Evolutionary conservation across 441 rosid species (phyloP), one percentile per base, ranked within the genome.

Genomic region (Adansonia gregorii): DNA sequence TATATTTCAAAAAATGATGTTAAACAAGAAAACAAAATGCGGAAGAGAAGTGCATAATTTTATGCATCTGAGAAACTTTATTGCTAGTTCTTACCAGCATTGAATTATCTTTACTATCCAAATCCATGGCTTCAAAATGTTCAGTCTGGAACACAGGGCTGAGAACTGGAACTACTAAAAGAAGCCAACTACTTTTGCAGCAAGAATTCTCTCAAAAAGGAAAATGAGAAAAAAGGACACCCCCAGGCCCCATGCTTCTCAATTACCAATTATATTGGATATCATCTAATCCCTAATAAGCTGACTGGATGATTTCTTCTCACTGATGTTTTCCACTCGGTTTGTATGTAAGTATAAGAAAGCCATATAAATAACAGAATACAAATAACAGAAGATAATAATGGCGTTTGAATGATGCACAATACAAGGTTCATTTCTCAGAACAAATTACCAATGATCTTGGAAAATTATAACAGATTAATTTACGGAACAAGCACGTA

Each of bases 81-180:
- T 14, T 35, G 10, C 46, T 64, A 2, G 61, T 64, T 35, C 6
- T 39, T 7, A 14, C 46, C 48, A 6, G 19, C n/a, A 20, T 1
- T 17, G 49, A 3, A 39, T 59, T 22, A 11, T 59, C 65, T 22
- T 59, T 59, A 10, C 10, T 8, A 20, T 20, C 39, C 15, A 60
- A 60, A 60, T 24, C 66, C 17, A 22, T 60, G 66, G 17, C 66
- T 24, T 60, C 41, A 60, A 60, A 22, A 15, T 54, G 20, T 54
- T 14, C 19, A 54, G 19, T 91, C 54, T 10, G 54, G n/a, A 49
- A 49, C 54, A 49, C 54, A 49, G 54, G n/a, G 54, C 54, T 49
- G 54, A 49, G 54, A 49, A 12, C 63, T 20, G 35, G 87, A 48
- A 86, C 68, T 74, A 86, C 83, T 78, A 78, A 60, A 59, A 11